phyloP scores from a whole-genome alignment of 2,329 filamentous ascomycete genomes.

The Stachybotrys chartarum region DNA sequence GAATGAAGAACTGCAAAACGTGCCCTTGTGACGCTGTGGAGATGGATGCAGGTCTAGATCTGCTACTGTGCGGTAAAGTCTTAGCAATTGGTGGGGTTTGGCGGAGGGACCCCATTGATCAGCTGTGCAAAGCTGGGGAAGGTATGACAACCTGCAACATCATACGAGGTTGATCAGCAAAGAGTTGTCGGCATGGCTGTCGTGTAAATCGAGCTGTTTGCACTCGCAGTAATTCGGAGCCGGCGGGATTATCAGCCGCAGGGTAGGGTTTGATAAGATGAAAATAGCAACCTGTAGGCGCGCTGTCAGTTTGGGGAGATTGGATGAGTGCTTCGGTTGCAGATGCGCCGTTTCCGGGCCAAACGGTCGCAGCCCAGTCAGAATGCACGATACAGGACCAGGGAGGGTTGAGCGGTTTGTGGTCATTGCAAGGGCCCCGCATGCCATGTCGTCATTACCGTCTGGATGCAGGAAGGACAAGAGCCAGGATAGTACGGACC shows the following conservation, averaged over 20 bases:
- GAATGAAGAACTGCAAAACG: not conserved
- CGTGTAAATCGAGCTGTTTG: not conserved
- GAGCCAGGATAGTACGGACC: not conserved
- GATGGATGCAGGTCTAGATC: not conserved
- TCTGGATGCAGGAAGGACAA: slow-evolving; percentile 7
- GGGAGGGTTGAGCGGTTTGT: not conserved
- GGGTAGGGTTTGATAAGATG: not conserved
- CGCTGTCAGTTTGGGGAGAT: not conserved
- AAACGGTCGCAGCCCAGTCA: not conserved
- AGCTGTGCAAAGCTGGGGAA: not conserved
- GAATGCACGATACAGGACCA: not conserved
- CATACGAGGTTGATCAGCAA: too few species aligned
- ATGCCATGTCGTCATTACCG: slow-evolving; percentile 26
- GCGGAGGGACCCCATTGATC: not conserved
- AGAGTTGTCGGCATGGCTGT: not conserved
- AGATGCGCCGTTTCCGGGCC: not conserved
- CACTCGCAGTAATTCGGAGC: not conserved
- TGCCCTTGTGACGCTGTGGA: not conserved
- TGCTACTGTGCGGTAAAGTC: not conserved
- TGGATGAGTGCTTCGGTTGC: not conserved
- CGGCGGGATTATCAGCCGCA: not conserved
- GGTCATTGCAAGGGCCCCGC: slow-evolving; percentile 18
- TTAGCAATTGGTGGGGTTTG: not conserved
- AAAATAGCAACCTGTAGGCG: too few species aligned
- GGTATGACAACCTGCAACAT: too few species aligned